phyloP scores from a whole-genome alignment of 1,284 basidiomycete genomes.

The Neotropicomus parvogracilis region DNA sequence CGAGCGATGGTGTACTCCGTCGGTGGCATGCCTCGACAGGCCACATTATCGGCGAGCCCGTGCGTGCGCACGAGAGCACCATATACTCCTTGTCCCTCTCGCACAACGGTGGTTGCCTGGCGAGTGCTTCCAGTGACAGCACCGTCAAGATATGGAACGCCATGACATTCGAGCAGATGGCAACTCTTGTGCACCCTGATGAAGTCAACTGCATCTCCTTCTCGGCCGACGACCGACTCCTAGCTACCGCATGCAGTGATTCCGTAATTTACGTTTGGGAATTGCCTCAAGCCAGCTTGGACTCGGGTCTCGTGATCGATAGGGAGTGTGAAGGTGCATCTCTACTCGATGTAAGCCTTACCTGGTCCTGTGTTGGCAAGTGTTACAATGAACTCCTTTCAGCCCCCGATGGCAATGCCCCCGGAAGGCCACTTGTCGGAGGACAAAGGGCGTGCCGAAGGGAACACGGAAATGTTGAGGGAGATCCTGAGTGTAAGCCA shows the following conservation, averaged over 20 bases:
- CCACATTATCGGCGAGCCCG: conserved; percentile 21
- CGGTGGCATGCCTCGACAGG: conserved; percentile 26
- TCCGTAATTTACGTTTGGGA: conserved; percentile 28
- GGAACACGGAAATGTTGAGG: conserved; percentile 12
- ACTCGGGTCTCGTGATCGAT: conserved; percentile 29
- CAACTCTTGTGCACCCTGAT: conserved; percentile 20
- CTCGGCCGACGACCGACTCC: conserved; percentile 26
- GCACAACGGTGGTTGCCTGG: conserved; percentile 25
- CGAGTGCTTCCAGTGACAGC: conserved; percentile 30
- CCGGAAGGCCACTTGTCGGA: conserved; percentile 1
- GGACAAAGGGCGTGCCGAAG: conserved; percentile 1
- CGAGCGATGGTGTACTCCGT: conserved; percentile 24
- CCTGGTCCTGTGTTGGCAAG: not conserved
- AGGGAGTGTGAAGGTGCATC: conserved; percentile 21
- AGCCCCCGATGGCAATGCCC: conserved; percentile 12
- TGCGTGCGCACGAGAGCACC: conserved; percentile 24
- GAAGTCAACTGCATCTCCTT: conserved; percentile 26
- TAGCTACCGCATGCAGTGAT: conserved; percentile 29
- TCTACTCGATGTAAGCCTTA: conserved; percentile 25
- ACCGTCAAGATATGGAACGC: conserved; percentile 34
- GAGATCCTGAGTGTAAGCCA: conserved; percentile 21
- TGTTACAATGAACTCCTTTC: conserved; percentile 7
- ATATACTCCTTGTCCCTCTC: conserved; percentile 30
- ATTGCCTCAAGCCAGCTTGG: conserved; percentile 27
- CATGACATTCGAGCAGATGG: conserved; percentile 26